Conservation (phyloP, 2,329 filamentous ascomycete genomes). For the Salinomyces thailandicus region DNA sequence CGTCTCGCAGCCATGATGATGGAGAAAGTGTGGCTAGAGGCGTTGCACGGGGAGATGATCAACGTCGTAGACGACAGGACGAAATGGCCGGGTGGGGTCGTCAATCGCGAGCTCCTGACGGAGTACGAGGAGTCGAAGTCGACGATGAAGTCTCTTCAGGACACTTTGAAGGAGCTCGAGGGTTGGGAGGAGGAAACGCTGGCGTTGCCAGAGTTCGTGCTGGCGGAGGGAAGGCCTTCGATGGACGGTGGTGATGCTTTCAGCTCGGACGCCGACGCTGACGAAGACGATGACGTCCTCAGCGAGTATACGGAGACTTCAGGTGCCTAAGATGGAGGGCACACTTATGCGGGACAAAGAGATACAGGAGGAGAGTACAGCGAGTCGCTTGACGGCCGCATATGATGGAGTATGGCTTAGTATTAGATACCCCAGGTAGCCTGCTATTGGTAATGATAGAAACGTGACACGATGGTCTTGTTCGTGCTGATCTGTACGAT, state of each 20-base stretch:
- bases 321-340: no score
- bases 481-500: no score
- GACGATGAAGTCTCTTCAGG: not conserved
- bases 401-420: no score
- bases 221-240: slow-evolving; percentile 1
- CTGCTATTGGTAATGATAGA: no score
- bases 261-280: not conserved
- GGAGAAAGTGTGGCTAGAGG: not conserved
- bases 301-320: not conserved
- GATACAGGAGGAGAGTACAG: no score
- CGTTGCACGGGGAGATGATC: slow-evolving; percentile 1
- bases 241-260: slow-evolving; percentile 1
- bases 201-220: not conserved
- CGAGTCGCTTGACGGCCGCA: no score
- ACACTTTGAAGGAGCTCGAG: slow-evolving; percentile 4
- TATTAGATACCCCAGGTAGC: no score
- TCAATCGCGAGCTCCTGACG: not conserved
- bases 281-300: not conserved
- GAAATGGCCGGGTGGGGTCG: not conserved
- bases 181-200: slow-evolving; percentile 3
- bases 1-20: not conserved
- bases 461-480: no score
- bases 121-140: slow-evolving; percentile 7
- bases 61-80: not conserved
- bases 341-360: no score